Evolutionary conservation across 352 stramenopile genomes (phyloP).

Genomic region (Phytophthora quininea): DNA sequence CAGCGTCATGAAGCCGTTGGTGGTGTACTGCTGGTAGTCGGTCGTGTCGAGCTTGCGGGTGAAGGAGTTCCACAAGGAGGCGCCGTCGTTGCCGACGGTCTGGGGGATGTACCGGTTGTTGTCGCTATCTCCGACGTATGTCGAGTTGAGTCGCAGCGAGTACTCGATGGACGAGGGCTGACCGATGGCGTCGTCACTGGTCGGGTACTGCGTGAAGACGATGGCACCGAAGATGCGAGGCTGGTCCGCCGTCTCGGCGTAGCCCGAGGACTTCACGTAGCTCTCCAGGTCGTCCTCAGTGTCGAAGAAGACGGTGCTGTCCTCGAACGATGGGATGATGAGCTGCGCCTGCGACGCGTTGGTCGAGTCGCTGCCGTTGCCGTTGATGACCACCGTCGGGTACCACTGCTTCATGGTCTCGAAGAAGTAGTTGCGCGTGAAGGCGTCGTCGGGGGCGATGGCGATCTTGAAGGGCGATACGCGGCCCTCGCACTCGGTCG

Average conservation of each 20-base stretch:
- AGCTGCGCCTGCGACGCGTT: constrained; percentile 14
- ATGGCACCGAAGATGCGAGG: constrained; percentile 55
- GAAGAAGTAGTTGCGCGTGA: constrained; percentile 51
- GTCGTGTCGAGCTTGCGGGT: constrained; percentile 28
- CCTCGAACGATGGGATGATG: constrained; percentile 40
- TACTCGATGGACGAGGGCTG: constrained; percentile 37
- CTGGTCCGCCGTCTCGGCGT: constrained; percentile 32
- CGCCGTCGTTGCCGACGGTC: constrained; percentile 13
- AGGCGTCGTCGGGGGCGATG: constrained; percentile 43
- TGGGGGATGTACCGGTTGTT: constrained; percentile 20
- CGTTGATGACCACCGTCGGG: constrained; percentile 34
- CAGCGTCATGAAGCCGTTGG: constrained; percentile 49
- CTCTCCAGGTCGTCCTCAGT: constrained; percentile 37
- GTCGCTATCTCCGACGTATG: constrained; percentile 19
- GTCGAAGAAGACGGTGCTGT: constrained; percentile 48
- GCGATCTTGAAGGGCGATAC: constrained; percentile 61
- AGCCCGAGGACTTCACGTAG: constrained; percentile 40
- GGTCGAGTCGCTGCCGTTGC: neutral
- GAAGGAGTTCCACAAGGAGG: constrained; percentile 24
- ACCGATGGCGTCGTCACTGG: constrained; percentile 26
- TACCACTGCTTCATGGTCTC: constrained; percentile 48
- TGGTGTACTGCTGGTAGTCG: constrained; percentile 47
- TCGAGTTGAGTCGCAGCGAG: constrained; percentile 44
- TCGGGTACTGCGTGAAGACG: constrained; percentile 40
- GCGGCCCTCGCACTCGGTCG: constrained; percentile 41